These are phyloP conservation scores for Astraeus odoratus DNA, from an alignment of 768 basidiomycete species.

Conservation along the genomic window DNA sequence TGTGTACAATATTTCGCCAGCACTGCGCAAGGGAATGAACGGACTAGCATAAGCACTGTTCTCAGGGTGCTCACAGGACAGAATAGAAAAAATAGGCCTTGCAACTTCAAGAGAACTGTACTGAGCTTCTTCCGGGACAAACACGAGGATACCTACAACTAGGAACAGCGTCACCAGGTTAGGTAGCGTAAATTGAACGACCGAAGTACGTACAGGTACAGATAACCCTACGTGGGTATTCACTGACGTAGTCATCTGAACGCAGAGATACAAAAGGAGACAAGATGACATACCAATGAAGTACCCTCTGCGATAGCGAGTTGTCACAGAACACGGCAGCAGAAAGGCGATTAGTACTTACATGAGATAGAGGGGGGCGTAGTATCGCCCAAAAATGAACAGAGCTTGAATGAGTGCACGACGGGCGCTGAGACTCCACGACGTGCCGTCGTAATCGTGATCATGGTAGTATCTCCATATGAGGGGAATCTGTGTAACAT, in stretches of 20 bases:
- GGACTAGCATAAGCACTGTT: no score
- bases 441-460: not conserved
- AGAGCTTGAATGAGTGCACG: slow-evolving; percentile 9
- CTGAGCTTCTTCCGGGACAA: not conserved
- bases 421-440: not conserved
- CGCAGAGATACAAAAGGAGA: not conserved
- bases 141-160: not conserved
- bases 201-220: not conserved
- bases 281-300: not conserved
- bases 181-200: slow-evolving; percentile 1
- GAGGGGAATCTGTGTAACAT: slow-evolving; percentile 7
- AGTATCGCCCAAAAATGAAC: slow-evolving; percentile 21
- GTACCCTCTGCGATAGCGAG: not conserved
- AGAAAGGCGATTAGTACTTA: slow-evolving; percentile 1
- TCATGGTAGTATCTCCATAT: slow-evolving; percentile 11
- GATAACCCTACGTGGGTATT: not conserved
- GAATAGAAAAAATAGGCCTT: slow-evolving; percentile 17
- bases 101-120: slow-evolving; percentile 8
- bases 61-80: no score
- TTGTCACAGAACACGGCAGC: not conserved
- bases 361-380: slow-evolving; percentile 18
- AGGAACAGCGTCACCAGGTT: not conserved
- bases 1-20: no score
- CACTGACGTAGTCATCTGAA: not conserved
- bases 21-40: no score